phyloP scores from a whole-genome alignment of 1,284 basidiomycete species.

The Sphagnurus paluster region DNA sequence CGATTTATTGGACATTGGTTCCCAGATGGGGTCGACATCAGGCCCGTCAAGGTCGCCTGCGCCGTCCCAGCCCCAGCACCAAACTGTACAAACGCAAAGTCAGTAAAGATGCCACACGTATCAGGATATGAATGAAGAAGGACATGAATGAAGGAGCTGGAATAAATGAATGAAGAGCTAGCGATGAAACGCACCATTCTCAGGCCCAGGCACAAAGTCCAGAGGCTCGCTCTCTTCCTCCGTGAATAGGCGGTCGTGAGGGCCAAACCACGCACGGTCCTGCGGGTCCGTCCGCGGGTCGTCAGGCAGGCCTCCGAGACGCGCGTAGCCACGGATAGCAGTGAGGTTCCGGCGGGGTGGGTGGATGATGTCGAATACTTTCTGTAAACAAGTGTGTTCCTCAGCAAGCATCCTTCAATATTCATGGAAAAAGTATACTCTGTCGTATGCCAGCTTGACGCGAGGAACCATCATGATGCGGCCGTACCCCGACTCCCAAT shows the following conservation, averaged over 20 bases:
- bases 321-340: conserved; percentile 89
- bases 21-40: conserved; percentile 96
- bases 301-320: conserved; percentile 89
- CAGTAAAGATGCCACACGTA: not conserved
- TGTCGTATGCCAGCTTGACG: conserved; percentile 93
- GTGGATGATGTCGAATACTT: conserved; percentile 92
- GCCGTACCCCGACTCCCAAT: conserved; percentile 91
- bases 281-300: conserved; percentile 94
- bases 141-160: not conserved
- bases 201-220: conserved; percentile 80
- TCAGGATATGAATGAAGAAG: conserved; percentile 4
- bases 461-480: conserved; percentile 95
- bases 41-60: conserved; percentile 94
- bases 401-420: conserved; percentile 2
- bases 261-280: conserved; percentile 93
- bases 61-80: conserved; percentile 99
- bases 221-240: conserved; percentile 81
- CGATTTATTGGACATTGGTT: conserved; percentile 73
- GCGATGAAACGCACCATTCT: conserved; percentile 64
- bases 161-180: conserved; percentile 1
- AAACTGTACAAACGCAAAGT: conserved; percentile 77
- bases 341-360: conserved; percentile 86
- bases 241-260: conserved; percentile 90
- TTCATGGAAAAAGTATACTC: conserved; percentile 45
- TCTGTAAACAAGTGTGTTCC: conserved; percentile 44